Conservation (phyloP, 306 rosid species). For the Sicyos edulis region DNA sequence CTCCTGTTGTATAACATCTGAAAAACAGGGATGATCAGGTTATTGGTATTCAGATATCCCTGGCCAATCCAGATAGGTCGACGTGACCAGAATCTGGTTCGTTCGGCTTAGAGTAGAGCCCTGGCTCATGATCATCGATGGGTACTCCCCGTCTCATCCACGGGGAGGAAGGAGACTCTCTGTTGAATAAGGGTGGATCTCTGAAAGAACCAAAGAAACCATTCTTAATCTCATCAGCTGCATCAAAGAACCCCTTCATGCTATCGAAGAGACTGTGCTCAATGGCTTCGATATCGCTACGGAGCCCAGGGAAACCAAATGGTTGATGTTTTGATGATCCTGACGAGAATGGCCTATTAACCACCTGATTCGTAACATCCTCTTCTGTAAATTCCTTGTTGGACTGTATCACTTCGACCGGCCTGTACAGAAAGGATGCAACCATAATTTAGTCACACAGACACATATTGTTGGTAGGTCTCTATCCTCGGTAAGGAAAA, state of each 20-base stretch:
- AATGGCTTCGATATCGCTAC: constrained; percentile 52
- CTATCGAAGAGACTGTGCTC: constrained; percentile 51
- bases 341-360: constrained; percentile 40
- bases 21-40: not conserved
- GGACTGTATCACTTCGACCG: constrained; percentile 69
- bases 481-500: not conserved
- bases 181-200: constrained; percentile 38
- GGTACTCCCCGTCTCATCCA: constrained; percentile 26
- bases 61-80: constrained; percentile 54
- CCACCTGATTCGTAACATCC: constrained; percentile 58
- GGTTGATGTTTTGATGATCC: constrained; percentile 40
- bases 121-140: no score
- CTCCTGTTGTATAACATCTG: not conserved
- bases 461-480: not conserved
- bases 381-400: constrained; percentile 75
- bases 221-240: constrained; percentile 65
- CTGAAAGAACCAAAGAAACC: constrained; percentile 44
- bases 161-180: constrained; percentile 42
- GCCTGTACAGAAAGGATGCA: constrained; percentile 38
- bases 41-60: constrained; percentile 45
- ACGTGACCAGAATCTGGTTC: constrained; percentile 33
- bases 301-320: constrained; percentile 67
- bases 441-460: not conserved
- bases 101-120: not conserved
- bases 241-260: constrained; percentile 51